Evolutionary conservation across 129 eudicot species (phyloP), one percentile per base, ranked within the genome.

Genomic region (Ambrosia trifida): DNA sequence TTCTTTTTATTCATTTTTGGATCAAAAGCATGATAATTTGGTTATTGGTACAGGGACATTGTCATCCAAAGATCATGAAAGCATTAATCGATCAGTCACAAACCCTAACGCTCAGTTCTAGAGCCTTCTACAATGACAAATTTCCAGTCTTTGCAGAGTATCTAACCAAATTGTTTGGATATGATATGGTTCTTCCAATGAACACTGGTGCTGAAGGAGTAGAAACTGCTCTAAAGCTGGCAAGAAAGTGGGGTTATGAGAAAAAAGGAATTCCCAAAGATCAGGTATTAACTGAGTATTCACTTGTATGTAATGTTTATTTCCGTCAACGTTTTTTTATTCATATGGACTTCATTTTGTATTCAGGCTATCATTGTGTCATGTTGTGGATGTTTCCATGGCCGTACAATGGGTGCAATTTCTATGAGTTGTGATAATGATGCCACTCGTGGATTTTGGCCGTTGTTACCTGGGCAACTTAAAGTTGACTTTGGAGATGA

Each of bases 161-260:
- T 70, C 30, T 94, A 69, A 89, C 99, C 62, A 83, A 69, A 78
- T 82, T 94, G 75, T 94, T 94, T 79, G 97, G 94, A 46, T 94
- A 94, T 41, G 97, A 94, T 70, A 94, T 94, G 99, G 96, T 90
- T 58, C 87, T 94, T 58, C 99, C 99, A 0, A 94, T 94, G 97
- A 94, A 94, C 70, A 94, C 99, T 4, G 99, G 99, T 60, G 99
- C 99, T 57, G 99, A 94, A 90, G 99, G 97, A 13, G 99, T 94
- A 24, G 99, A 94, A 84, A 94, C 99, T 45, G 97, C 99, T 30
- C 46, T 94, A 71, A 94, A 94, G 78, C 74, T 94, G 68, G 97
- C 99, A 66, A 87, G 89, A 63, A 94, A 94, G 46, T 94, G 99
- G 99, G 99, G 99, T 32, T 85, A 94, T 72, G 82, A 82, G 76